These are phyloP conservation scores for Pythium rhizo-oryzae DNA, from an alignment of 352 stramenopile species.

Conservation along the genomic window DNA sequence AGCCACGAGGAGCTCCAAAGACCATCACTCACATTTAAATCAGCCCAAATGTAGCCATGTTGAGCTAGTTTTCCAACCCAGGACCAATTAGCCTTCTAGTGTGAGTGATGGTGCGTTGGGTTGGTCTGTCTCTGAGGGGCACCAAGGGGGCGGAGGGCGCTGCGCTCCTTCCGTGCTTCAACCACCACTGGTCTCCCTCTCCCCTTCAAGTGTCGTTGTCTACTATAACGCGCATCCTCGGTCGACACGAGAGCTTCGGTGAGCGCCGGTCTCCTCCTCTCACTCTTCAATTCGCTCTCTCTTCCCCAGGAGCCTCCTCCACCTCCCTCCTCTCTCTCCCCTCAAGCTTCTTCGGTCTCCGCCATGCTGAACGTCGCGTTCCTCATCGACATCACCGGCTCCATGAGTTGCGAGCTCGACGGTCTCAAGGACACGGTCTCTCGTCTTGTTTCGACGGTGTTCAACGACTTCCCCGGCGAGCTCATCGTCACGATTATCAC, in stretches of 20 bases:
- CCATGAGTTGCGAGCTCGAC: slow-evolving; percentile 57
- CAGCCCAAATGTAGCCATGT: slow-evolving; percentile 16
- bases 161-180: background rate
- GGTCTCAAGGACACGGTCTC: slow-evolving; percentile 61
- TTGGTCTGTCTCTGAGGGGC: slow-evolving; percentile 5
- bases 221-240: background rate
- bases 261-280: background rate
- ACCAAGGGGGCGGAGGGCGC: background rate
- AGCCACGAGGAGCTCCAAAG: background rate
- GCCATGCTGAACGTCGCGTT: slow-evolving; percentile 73
- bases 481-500: slow-evolving; percentile 78
- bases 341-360: background rate
- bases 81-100: slow-evolving; percentile 1
- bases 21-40: slow-evolving; percentile 22
- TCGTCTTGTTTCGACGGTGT: slow-evolving; percentile 53
- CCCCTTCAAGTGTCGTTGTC: too few species aligned
- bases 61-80: slow-evolving; percentile 16
- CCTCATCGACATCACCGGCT: slow-evolving; percentile 77
- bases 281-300: slow-evolving; percentile 9
- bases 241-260: too few species aligned
- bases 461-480: slow-evolving; percentile 44
- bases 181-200: background rate
- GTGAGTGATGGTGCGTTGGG: slow-evolving; percentile 22
- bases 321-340: background rate
- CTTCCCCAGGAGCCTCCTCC: background rate